A percentile compares a stretch with the other conserved stretches of the same genome.
Evolutionary conservation across 345 rosid genomes (phyloP).

Genomic region (Camelina sativa): DNA sequence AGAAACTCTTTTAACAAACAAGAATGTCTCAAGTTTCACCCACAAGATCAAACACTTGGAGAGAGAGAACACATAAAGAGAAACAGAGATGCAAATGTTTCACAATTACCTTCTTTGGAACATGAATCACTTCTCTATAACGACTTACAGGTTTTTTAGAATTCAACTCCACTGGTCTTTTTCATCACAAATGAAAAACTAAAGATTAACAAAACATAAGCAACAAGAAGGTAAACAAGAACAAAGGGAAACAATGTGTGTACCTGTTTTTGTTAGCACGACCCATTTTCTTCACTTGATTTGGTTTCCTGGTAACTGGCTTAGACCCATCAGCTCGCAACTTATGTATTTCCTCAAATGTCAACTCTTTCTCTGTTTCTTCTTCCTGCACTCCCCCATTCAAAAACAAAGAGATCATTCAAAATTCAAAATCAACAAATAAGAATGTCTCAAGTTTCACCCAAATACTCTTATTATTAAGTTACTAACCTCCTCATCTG

Average conservation of each 20-base stretch:
- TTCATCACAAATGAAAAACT: constrained; percentile 18
- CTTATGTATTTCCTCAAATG: constrained; percentile 81
- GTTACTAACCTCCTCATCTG: constrained; percentile 44
- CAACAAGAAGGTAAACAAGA: neutral
- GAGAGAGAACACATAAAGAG: neutral
- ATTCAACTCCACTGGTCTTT: constrained; percentile 77
- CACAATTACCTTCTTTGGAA: constrained; percentile 67
- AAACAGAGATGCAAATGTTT: neutral
- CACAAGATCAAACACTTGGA: constrained; percentile 10
- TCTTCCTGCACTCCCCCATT: constrained; percentile 49
- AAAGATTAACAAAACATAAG: constrained; percentile 7
- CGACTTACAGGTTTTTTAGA: constrained; percentile 79
- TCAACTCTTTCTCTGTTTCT: constrained; percentile 68
- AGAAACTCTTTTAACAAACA: no score
- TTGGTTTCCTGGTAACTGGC: constrained; percentile 44
- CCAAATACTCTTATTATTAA: neutral
- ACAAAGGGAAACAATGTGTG: constrained; percentile 2
- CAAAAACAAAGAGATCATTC: neutral
- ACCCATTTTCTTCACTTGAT: constrained; percentile 49
- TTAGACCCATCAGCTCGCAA: constrained; percentile 74
- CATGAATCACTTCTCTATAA: constrained; percentile 74
- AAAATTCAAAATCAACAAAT: neutral
- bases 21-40: neutral
- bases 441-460: neutral
- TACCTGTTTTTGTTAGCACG: constrained; percentile 84